These are phyloP conservation scores for Chaetomium strumarium DNA, from an alignment of 2,329 filamentous ascomycete genomes.

Conservation along the genomic window DNA sequence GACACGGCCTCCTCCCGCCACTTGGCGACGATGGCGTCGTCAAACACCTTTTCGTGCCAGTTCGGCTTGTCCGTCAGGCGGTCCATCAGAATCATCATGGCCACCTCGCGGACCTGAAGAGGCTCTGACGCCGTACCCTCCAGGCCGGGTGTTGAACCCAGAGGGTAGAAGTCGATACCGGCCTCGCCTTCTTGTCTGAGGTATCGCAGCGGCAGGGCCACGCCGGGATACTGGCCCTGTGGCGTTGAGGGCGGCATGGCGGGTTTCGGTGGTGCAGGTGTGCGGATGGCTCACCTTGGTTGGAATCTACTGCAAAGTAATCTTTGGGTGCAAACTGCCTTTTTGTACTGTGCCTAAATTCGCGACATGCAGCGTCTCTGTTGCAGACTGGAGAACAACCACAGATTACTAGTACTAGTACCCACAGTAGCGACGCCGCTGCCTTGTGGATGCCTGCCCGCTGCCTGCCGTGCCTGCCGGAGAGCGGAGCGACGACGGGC, in stretches of 20 bases:
- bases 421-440: not conserved
- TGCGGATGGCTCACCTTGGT: not conserved
- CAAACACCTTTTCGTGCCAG: slow-evolving; percentile 33
- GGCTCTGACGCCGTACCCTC: not conserved
- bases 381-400: not conserved
- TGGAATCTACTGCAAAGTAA: not conserved
- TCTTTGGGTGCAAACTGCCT: no score
- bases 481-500: not conserved
- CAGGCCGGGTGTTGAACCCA: not conserved
- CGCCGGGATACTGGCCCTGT: slow-evolving; percentile 19
- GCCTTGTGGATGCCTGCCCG: not conserved
- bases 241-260: not conserved
- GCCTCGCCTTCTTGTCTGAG: not conserved
- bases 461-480: not conserved
- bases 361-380: not conserved
- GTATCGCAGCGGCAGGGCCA: slow-evolving; percentile 11
- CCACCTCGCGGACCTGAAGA: slow-evolving; percentile 30
- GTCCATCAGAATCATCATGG: slow-evolving; percentile 33
- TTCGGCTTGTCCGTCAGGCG: slow-evolving; percentile 33
- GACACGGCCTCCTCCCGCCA: slow-evolving; percentile 31
- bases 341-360: no score
- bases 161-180: slow-evolving; percentile 11
- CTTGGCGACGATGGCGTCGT: slow-evolving; percentile 29
- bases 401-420: no score
- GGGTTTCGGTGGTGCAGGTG: not conserved